These are phyloP conservation scores for Craspedostauros australis DNA, from an alignment of 108 stramenopile genomes.

Conservation along the genomic window DNA sequence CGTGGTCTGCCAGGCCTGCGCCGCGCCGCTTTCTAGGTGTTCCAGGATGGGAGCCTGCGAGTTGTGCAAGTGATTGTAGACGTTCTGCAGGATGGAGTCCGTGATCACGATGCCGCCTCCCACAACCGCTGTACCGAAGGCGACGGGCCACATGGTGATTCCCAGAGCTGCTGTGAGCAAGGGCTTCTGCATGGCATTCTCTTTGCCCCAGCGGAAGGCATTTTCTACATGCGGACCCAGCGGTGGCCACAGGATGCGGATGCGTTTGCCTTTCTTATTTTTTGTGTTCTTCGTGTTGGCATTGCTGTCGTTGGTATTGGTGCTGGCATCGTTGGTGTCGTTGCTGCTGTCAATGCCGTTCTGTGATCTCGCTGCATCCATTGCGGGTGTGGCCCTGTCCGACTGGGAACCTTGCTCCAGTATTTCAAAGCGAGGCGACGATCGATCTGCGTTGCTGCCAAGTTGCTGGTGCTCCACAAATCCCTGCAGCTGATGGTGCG, in stretches of 20 bases:
- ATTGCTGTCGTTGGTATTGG: not conserved
- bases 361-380: no score
- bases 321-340: constrained; percentile 12
- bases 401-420: constrained; percentile 42
- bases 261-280: constrained; percentile 9
- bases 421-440: no score
- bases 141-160: constrained; percentile 64
- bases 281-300: constrained; percentile 5
- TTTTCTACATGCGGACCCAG: constrained; percentile 51
- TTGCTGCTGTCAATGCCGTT: constrained; percentile 9
- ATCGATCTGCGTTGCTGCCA: no score
- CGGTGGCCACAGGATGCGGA: constrained; percentile 77
- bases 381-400: no score
- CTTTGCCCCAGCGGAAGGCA: constrained; percentile 41
- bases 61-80: constrained; percentile 52
- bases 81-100: constrained; percentile 57
- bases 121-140: constrained; percentile 48
- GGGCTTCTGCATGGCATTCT: constrained; percentile 44
- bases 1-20: constrained; percentile 52
- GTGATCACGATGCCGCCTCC: constrained; percentile 52
- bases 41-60: constrained; percentile 47
- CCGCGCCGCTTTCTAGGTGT: constrained; percentile 50
- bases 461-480: no score
- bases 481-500: no score
- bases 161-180: constrained; percentile 59